Base-by-base conservation (phyloP, 352 stramenopile genomes). In the Phytophthora sp. region DNA sequence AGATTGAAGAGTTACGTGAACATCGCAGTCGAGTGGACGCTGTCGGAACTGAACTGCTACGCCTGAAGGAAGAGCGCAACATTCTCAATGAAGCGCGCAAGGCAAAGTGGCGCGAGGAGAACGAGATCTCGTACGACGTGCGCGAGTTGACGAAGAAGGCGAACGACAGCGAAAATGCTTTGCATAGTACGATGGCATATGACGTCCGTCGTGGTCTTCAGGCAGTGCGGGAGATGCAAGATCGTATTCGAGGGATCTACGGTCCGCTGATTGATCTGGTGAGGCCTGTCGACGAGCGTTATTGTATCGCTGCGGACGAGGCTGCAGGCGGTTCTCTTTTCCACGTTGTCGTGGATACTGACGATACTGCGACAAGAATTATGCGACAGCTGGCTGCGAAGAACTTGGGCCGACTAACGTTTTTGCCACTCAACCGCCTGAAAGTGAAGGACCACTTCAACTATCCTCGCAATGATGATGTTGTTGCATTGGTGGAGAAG, bases 301-400 rank as follows among this genome's bases (percentile, higher is more conserved):
- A 99, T 68, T 96, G 91, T 55, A 98, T 91, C 13, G 97, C 96
- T 26, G 82, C 98, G 1, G 98, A 99, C 70, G 95, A 99, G 55
- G 96, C 97, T 35, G 97, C 97, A 4, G 95, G 98, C 8, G 97
- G 95, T 30, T 85, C 89, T 39, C 87, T 99, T 21, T 99, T 99
- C 76, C 96, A 99, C 70, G 95, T 99, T 15, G 96, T 99, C 49
- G 98, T 99, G 20, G 97, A 99, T 75, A 98, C 91, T 3, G 98
- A 99, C 68, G 95, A 97, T 45, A 99, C 97, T 15, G 98, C 97
- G 2, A 86, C 96, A 12, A 66, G 81, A 29, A 89, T 99, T 45
- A 98, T 99, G 91, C 82, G 86, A 49, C 87, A 98, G 23, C 79
- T 99, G 24, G 96, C 99, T 67, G 83, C 89, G 57, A 90, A 97